Evolutionary conservation across 2,329 filamentous ascomycete species (phyloP), one percentile per base, ranked within the genome.

Genomic region (Aspergillus fumigatus): DNA sequence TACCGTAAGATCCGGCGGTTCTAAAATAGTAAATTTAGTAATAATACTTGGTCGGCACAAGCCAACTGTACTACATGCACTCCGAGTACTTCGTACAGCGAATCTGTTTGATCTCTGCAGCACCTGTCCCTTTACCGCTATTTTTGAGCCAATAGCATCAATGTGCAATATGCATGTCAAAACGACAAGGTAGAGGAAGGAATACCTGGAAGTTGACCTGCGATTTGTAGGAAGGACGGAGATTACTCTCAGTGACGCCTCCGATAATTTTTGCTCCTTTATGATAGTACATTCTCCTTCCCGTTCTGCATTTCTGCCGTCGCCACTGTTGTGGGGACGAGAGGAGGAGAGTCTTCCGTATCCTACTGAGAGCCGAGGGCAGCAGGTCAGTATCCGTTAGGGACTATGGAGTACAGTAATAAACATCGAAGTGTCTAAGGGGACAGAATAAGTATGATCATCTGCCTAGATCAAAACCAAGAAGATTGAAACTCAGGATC

Each of bases 121-220:
- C 54, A 59, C 48, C 51, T 52, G 54, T 59, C 57, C 50, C 51
- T 48, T 56, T 59, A 59, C 57, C 57, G 57, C 57, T 53, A 43
- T 52, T 52, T 53, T 56, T 29, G 10, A 38, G 3, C 54, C 57
- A 59, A 59, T 56, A 38, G 48, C 5, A 43, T 26, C 43, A 14
- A 23, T 21, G 26, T 51, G 48, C 48, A 50, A 53, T 40, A 59
- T 58, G 51, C 41, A 51, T 50, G 54, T 47, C 50, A 45, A 21
- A 25, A 51, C 35, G 17, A 9, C 40, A 41, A 41, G 40, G 19
- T 41, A 21, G n/a, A n/a, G n/a, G n/a, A n/a, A 41, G 40, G 19
- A 19, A 43, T 43, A 8, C 10, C 40, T 23, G 40, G 11, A 23
- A 3, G n/a, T 19, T 2, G 32, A 6, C 14, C 5, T 38, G 32